phyloP scores from a whole-genome alignment of 306 rosid species.

The Lotus japonicus region DNA sequence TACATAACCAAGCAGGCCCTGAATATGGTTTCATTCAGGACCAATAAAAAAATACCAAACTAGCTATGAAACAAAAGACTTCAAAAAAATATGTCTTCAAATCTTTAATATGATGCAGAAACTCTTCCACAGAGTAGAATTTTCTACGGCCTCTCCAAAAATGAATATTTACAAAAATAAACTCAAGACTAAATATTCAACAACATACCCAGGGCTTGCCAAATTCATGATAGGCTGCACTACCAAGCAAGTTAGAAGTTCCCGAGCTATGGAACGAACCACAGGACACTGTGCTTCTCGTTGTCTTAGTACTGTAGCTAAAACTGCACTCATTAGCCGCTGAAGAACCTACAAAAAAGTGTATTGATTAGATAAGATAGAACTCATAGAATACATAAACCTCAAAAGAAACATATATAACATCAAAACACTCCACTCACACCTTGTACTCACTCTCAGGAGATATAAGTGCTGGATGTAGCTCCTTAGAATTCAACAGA shows the following conservation, averaged over 20 bases:
- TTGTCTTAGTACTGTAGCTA: constrained; percentile 69
- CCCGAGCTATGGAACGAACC: constrained; percentile 79
- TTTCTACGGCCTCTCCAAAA: neutral
- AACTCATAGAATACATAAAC: constrained; percentile 23
- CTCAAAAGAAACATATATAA: constrained; percentile 18
- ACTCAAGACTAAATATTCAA: constrained; percentile 21
- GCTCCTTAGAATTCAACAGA: constrained; percentile 83
- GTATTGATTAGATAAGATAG: constrained; percentile 29
- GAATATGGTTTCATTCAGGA: constrained; percentile 1
- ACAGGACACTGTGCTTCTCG: constrained; percentile 87
- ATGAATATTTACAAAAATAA: neutral
- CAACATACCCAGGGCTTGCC: constrained; percentile 92
- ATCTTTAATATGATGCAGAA: neutral
- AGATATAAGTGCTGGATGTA: constrained; percentile 91
- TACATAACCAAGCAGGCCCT: neutral
- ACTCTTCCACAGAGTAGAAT: neutral
- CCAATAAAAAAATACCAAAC: neutral
- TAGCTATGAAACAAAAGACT: no score
- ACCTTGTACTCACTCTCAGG: constrained; percentile 99
- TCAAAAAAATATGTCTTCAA: no score
- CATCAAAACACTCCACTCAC: constrained; percentile 77
- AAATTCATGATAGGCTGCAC: constrained; percentile 83
- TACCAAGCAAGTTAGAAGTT: constrained; percentile 82
- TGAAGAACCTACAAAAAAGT: constrained; percentile 64
- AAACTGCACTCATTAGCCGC: constrained; percentile 75